These are phyloP conservation scores for Wallacemonas collosoma DNA, from an alignment of 208 protist species.

Conservation along the genomic window DNA sequence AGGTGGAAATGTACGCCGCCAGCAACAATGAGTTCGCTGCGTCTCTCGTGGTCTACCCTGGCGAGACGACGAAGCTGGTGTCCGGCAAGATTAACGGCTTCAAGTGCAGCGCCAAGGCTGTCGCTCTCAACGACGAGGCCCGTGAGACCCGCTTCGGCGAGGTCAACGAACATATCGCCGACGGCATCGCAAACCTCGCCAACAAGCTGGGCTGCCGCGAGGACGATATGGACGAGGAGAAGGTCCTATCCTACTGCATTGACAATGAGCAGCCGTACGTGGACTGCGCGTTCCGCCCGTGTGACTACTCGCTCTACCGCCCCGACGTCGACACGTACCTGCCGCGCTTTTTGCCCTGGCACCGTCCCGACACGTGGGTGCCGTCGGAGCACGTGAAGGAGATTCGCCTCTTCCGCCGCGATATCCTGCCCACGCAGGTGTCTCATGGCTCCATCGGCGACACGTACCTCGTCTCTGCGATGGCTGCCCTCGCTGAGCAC, in stretches of 20 bases:
- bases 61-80: conserved; percentile 66
- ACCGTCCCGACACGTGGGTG: conserved; percentile 57
- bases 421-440: conserved; percentile 64
- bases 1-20: conserved; percentile 59
- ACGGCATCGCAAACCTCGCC: conserved; percentile 41
- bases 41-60: conserved; percentile 62
- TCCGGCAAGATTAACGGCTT: conserved; percentile 70
- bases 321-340: conserved; percentile 64
- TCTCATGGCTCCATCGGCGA: conserved; percentile 77
- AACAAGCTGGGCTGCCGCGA: conserved; percentile 37
- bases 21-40: conserved; percentile 61
- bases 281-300: conserved; percentile 68
- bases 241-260: conserved; percentile 59
- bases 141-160: conserved; percentile 44
- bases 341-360: conserved; percentile 59
- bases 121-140: conserved; percentile 58
- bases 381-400: conserved; percentile 55
- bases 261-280: conserved; percentile 56
- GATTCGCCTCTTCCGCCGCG: conserved; percentile 71
- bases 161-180: conserved; percentile 44
- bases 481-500: conserved; percentile 58
- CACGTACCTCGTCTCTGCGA: conserved; percentile 78
- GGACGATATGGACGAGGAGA: conserved; percentile 53
- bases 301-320: conserved; percentile 69
- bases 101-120: conserved; percentile 61